A percentile compares a stretch with the other conserved stretches of the same genome.
Evolutionary conservation across 495 filamentous ascomycete genomes (phyloP).

Genomic region (Xanthoparmelia taractica): DNA sequence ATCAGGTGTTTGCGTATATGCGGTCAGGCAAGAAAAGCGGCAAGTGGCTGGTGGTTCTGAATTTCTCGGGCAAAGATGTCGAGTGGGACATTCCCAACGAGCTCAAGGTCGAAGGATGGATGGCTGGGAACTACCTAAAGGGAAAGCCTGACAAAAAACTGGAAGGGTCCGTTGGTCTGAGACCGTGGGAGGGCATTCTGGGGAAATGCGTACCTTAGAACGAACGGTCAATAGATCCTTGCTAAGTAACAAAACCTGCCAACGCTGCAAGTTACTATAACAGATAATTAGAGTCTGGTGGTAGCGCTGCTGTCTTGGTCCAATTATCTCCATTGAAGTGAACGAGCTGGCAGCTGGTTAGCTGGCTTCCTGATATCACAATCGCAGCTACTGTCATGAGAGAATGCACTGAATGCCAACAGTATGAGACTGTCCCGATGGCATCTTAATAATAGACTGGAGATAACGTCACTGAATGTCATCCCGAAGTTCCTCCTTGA

Average conservation of each 20-base stretch:
- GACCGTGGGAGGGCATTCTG: conserved; percentile 22
- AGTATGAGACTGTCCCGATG: not conserved
- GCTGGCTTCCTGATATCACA: too few species aligned
- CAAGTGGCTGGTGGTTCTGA: conserved; percentile 35
- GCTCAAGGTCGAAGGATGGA: conserved; percentile 34
- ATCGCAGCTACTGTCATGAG: not conserved
- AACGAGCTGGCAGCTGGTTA: too few species aligned
- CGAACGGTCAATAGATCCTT: too few species aligned
- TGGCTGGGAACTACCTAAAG: conserved; percentile 35
- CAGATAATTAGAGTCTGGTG: not conserved
- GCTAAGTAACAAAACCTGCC: too few species aligned
- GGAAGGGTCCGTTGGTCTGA: conserved; percentile 10
- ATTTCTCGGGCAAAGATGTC: conserved; percentile 35
- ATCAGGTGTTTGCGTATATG: conserved; percentile 37
- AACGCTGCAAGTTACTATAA: not conserved
- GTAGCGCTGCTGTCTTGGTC: too few species aligned
- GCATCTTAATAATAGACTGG: not conserved
- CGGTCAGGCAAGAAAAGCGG: conserved; percentile 27
- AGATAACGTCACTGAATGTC: not conserved
- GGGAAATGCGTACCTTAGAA: conserved; percentile 11
- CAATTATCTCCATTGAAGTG: not conserved
- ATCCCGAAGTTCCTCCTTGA: not conserved
- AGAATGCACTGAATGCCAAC: not conserved
- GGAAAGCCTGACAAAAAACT: conserved; percentile 23
- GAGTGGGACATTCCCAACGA: conserved; percentile 32